A percentile compares a stretch with the other conserved stretches of the same genome.
Evolutionary conservation across 1,139 yeast species (phyloP).

Genomic region (Saccharomyces hybrid): DNA sequence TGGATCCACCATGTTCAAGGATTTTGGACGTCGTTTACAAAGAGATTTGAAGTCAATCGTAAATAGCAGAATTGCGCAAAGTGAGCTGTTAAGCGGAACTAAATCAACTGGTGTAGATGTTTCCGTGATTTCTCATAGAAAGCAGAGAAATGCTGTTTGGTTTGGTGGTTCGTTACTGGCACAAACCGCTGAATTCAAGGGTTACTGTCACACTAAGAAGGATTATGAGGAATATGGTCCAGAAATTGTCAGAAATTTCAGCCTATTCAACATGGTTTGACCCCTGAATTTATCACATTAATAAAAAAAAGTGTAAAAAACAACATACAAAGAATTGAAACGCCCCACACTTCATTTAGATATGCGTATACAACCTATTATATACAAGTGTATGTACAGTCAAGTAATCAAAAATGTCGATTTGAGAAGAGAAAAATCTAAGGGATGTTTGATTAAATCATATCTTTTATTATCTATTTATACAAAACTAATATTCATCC

Average conservation of each 20-base stretch:
- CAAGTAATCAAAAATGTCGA: neutral
- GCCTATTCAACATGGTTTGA: conserved; percentile 84
- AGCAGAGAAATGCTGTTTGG: conserved; percentile 99
- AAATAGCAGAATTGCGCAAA: conserved; percentile 75
- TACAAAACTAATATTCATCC: too few relatives aligned
- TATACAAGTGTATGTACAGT: neutral
- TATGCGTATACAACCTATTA: conserved; percentile 1
- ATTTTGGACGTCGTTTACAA: conserved; percentile 94
- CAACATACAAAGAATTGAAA: too few relatives aligned
- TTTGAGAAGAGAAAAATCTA: neutral
- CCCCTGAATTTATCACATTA: neutral
- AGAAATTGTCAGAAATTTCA: conserved; percentile 91
- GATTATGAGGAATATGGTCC: conserved; percentile 99
- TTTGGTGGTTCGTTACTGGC: conserved; percentile 97
- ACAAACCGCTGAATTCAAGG: conserved; percentile 92
- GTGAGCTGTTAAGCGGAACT: conserved; percentile 74
- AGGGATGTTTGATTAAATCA: conserved; percentile 1
- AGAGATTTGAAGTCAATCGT: conserved; percentile 86
- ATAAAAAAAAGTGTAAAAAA: neutral
- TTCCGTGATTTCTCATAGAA: conserved; percentile 92
- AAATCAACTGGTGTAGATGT: conserved; percentile 95
- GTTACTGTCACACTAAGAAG: conserved; percentile 93
- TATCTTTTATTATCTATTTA: too few relatives aligned
- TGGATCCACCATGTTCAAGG: conserved; percentile 98
- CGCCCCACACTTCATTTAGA: neutral